Evolutionary conservation across 495 filamentous ascomycete genomes (phyloP).

Genomic region (Annulohypoxylon maeteangense): DNA sequence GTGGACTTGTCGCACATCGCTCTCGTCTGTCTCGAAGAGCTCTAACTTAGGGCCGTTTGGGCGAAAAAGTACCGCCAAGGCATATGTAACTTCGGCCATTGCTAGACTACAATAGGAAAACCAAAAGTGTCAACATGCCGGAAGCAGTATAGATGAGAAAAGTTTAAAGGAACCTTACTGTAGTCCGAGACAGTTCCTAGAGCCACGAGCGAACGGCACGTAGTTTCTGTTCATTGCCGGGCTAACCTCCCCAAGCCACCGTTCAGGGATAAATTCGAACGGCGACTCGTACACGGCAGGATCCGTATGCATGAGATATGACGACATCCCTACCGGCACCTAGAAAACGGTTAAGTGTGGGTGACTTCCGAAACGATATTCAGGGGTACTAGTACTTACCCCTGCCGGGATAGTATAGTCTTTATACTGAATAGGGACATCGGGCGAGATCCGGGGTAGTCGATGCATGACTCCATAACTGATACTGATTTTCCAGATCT

Average conservation of each 20-base stretch:
- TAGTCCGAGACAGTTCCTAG: constrained; percentile 4
- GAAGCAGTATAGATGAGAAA: neutral
- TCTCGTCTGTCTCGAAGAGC: constrained; percentile 7
- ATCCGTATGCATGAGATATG: constrained; percentile 13
- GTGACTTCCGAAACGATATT: neutral
- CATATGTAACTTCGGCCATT: constrained; percentile 5
- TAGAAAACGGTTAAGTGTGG: neutral
- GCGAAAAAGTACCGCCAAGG: constrained; percentile 9
- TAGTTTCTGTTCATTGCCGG: constrained; percentile 13
- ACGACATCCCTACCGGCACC: constrained; percentile 12
- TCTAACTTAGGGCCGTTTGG: constrained; percentile 5
- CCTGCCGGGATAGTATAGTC: constrained; percentile 11
- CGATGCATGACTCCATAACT: constrained; percentile 7
- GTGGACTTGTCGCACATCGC: constrained; percentile 4
- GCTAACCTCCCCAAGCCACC: constrained; percentile 1
- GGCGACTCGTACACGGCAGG: constrained; percentile 8
- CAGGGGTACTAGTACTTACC: constrained; percentile 10
- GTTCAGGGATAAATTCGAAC: constrained; percentile 11
- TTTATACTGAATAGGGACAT: constrained; percentile 8
- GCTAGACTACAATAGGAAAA: neutral
- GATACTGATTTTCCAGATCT: constrained; percentile 3
- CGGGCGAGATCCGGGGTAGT: constrained; percentile 5
- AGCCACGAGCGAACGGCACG: constrained; percentile 2
- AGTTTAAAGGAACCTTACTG: constrained; percentile 7
- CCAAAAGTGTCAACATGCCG: neutral